Base-by-base conservation (phyloP, 2,329 filamentous ascomycete species). In the Scedosporium boydii region DNA sequence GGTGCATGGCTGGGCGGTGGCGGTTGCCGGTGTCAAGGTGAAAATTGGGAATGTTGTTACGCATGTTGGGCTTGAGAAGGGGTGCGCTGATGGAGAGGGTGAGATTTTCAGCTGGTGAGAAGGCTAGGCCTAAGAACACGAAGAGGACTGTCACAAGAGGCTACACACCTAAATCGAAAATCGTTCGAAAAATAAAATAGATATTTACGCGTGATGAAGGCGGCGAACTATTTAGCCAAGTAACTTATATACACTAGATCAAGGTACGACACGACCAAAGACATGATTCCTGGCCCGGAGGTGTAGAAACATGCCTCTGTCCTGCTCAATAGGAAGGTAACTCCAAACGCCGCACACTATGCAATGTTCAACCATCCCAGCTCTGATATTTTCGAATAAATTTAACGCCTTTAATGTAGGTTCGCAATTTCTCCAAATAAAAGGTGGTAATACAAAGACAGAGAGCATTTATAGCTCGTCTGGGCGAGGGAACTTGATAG, bases 31-130 rank as follows among this genome's bases (percentile, higher is more conserved):
- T 7, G 74, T 93, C 65, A 93, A 92, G 74, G 82, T 80, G 41
- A 93, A 92, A 76, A 86, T 92, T 69, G 89, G 89, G 5, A 93
- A 92, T 69, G 74, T 80, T 16, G 82, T 93, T 18, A 62, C 57
- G 42, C 56, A 62, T 53, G 55, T 59, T 14, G 44, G 27, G 9
- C 56, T 59, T 6, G 42, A 60, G 10, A 60, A 51, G 12, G 51
- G 42, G 5, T 14, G 21, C 4, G 9, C 26, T 6, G 21, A 27
- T 1, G 55, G 23, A 18, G 51, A 41, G 4, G 53, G 23, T 23
- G 56, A 16, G 16, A 6, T 55, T 10, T 62, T 62, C 7, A 53
- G 53, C 6, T 60, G 38, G 27, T 58, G 29, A 23, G 23, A 23
- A 23, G 53, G 23, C 6, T 3, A 6, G 53, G 53, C 4, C 34